Evolutionary conservation across 257 asterid genomes (phyloP), one percentile per base, ranked within the genome.

Genomic region (Cruciata laevipes): DNA sequence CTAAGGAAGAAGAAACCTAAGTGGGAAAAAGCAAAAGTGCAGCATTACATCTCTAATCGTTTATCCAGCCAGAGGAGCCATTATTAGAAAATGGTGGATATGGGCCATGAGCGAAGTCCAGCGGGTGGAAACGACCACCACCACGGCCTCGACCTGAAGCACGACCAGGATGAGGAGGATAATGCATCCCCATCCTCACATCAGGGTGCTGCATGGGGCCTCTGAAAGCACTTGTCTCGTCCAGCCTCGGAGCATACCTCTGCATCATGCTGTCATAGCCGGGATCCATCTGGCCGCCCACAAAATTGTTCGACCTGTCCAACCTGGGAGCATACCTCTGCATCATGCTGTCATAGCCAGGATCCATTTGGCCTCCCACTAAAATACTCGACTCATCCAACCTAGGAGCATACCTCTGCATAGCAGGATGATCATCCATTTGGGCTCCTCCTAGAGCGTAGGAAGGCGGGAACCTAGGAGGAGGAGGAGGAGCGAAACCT

Each of bases 11-110:
- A n/a, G n/a, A n/a, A 27, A 27, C 30, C 38, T 33, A 44, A 44
- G 3, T 18, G 11, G 18, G 18, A 44, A 44, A n/a, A 14, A 44
- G 52, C 11, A 44, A 10, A 44, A 9, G 30, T 27, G 2, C 17
- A 9, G 52, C 3, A 18, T 2, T 44, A 9, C 11, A 11, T 47
- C 42, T 37, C 80, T 86, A 88, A 66, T 90, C 97, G 55, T 79
- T 63, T 52, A 88, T 78, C 96, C 95, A 90, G 4, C 97, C 96
- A 2, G 95, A 77, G 4, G 91, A 85, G 65, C 62, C 72, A 0
- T 79, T 80, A 16, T 59, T 73, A 3, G 95, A 53, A 70, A 55
- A 73, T 1, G 84, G 81, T 21, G 52, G 69, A 65, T 75, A 74
- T 3, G 95, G 93, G 9, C 83, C 80, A 6, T 76, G 76, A 68